These are phyloP conservation scores for Rhododendron griersonianum DNA, from an alignment of 148 eudicot species.

Conservation along the genomic window DNA sequence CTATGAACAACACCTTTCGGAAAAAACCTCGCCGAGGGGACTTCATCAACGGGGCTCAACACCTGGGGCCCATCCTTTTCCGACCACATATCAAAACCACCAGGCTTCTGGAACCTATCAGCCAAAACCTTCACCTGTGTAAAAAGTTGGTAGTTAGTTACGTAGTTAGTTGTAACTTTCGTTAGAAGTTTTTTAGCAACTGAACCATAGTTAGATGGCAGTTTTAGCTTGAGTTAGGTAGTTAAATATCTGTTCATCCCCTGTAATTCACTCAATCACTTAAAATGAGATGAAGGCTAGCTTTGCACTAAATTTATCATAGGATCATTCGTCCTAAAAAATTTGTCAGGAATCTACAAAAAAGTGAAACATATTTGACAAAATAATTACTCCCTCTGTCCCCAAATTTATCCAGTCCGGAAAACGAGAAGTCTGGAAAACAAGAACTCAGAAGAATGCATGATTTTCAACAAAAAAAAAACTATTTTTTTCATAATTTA, in stretches of 20 bases:
- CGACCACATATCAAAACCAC: slow-evolving; percentile 88
- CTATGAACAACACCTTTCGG: slow-evolving; percentile 93
- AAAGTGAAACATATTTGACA: not conserved
- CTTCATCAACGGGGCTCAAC: slow-evolving; percentile 43
- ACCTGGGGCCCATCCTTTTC: slow-evolving; percentile 85
- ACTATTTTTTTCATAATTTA: too few relatives aligned
- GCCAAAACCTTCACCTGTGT: slow-evolving; percentile 59
- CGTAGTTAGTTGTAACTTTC: not conserved
- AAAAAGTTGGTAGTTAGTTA: not conserved
- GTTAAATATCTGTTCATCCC: not conserved
- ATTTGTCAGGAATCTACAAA: not conserved
- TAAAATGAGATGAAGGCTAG: not conserved
- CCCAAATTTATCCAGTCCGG: not conserved
- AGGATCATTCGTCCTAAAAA: not conserved
- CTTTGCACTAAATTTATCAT: not conserved
- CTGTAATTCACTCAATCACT: not conserved
- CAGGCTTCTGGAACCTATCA: slow-evolving; percentile 87
- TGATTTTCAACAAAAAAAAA: not conserved
- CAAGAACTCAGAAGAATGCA: not conserved
- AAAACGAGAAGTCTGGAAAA: not conserved
- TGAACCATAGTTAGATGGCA: not conserved
- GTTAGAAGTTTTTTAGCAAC: not conserved
- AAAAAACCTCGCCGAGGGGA: slow-evolving; percentile 74
- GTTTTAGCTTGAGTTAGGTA: not conserved
- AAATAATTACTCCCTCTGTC: not conserved